Conservation (phyloP, 2,329 filamentous ascomycete genomes). For the Aspergillus pseudonomiae region DNA sequence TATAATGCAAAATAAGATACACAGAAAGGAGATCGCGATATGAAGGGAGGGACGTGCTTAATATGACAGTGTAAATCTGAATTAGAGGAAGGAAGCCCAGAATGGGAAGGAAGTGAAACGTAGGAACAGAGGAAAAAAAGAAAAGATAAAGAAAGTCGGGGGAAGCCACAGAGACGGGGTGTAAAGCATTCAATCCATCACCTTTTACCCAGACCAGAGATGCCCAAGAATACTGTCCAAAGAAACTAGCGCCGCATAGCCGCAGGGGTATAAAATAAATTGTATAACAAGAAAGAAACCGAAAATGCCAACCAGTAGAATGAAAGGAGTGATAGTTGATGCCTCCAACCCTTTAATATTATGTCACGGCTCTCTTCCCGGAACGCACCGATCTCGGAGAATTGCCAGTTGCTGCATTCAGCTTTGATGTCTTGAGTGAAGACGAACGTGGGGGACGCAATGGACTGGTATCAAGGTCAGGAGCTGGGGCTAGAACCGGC, state of each 20-base stretch:
- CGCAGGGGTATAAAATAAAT: conserved; percentile 23
- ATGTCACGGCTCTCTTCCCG: conserved; percentile 9
- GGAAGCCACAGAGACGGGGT: background rate
- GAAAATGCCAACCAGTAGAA: conserved; percentile 13
- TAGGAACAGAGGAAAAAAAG: background rate
- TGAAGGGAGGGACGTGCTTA: conserved; percentile 12
- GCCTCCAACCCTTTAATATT: background rate
- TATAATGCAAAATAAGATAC: conserved; percentile 12
- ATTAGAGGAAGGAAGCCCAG: conserved; percentile 1
- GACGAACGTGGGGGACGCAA: conserved; percentile 43
- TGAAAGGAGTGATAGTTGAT: conserved; percentile 13
- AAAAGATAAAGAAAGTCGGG: background rate
- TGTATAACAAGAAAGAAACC: conserved; percentile 8
- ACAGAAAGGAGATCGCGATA: conserved; percentile 12
- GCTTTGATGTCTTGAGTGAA: conserved; percentile 31
- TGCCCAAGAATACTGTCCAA: conserved; percentile 13
- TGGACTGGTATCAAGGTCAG: conserved; percentile 35
- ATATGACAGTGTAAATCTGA: background rate
- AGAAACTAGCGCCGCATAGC: conserved; percentile 17
- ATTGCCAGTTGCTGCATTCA: conserved; percentile 18
- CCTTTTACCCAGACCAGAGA: conserved; percentile 4
- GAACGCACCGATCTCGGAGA: conserved; percentile 20
- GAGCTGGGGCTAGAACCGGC: conserved; percentile 34
- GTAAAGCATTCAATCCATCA: conserved; percentile 4
- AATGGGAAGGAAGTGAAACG: background rate